These are phyloP conservation scores for Paecilomyces fulvus DNA, from an alignment of 2,329 filamentous ascomycete species.

Conservation along the genomic window DNA sequence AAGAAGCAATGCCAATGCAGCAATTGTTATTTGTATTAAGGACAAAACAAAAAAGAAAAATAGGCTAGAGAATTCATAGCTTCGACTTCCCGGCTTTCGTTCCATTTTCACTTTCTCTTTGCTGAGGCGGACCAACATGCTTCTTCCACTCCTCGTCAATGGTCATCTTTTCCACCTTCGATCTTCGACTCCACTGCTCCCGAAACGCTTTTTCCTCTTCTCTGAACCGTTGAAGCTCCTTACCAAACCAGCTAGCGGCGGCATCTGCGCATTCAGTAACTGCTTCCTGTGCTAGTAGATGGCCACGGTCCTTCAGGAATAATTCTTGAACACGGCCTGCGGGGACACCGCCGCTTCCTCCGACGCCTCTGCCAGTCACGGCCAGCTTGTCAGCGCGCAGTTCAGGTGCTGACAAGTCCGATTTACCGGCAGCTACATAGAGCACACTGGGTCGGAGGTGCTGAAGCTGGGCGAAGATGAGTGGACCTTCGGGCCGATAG, in stretches of 20 bases:
- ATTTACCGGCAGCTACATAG: slow-evolving; percentile 39
- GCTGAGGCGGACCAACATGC: slow-evolving; percentile 22
- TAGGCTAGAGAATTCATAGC: slow-evolving; percentile 11
- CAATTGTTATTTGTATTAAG: not conserved
- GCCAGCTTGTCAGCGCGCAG: slow-evolving; percentile 34
- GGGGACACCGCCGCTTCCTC: slow-evolving; percentile 47
- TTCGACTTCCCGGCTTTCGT: slow-evolving; percentile 12
- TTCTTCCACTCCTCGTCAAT: slow-evolving; percentile 48
- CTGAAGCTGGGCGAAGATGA: slow-evolving; percentile 32
- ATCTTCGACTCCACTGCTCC: slow-evolving; percentile 44
- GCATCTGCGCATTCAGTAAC: slow-evolving; percentile 57
- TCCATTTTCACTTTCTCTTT: slow-evolving; percentile 7
- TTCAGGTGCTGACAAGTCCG: slow-evolving; percentile 31
- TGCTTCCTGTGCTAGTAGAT: slow-evolving; percentile 77
- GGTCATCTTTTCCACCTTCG: slow-evolving; percentile 47
- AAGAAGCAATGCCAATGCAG: not conserved
- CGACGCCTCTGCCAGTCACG: slow-evolving; percentile 29
- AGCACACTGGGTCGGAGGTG: slow-evolving; percentile 38
- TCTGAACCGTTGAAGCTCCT: slow-evolving; percentile 51
- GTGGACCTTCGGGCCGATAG: slow-evolving; percentile 35
- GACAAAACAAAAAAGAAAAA: not conserved
- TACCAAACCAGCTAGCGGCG: slow-evolving; percentile 48
- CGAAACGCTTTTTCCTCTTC: slow-evolving; percentile 49
- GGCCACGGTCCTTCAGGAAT: slow-evolving; percentile 57
- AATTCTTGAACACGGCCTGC: slow-evolving; percentile 60